Conservation (phyloP, 352 stramenopile genomes). For the Phytophthora brassicae region DNA sequence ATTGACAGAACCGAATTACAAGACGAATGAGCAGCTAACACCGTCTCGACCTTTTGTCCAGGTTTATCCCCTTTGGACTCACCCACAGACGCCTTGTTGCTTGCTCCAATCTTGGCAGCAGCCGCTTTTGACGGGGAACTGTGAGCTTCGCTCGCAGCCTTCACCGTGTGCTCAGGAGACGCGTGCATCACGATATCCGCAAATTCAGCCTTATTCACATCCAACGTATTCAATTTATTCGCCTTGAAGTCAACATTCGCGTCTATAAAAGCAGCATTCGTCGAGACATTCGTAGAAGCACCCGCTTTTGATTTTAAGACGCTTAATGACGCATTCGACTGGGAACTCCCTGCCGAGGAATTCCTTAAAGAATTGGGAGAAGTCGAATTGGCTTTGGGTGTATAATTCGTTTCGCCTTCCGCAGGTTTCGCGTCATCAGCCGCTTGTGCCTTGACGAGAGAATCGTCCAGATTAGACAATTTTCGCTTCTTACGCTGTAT, state of each 20-base stretch:
- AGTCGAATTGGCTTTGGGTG: not conserved
- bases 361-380: not conserved
- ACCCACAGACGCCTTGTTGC: conserved; percentile 6
- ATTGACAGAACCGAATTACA: conserved; percentile 72
- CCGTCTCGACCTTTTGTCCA: conserved; percentile 10
- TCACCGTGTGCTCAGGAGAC: conserved; percentile 35
- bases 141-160: conserved; percentile 30
- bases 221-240: conserved; percentile 5
- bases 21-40: conserved; percentile 29
- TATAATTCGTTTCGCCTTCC: not conserved
- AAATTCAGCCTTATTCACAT: conserved; percentile 12
- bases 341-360: not conserved
- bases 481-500: conserved; percentile 43
- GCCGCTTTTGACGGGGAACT: conserved; percentile 38
- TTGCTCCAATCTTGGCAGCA: conserved; percentile 30
- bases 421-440: conserved; percentile 6
- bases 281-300: not conserved
- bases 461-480: conserved; percentile 30
- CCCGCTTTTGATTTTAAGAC: conserved; percentile 1
- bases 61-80: conserved; percentile 12
- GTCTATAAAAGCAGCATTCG: not conserved
- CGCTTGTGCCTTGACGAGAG: conserved; percentile 15
- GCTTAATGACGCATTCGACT: not conserved
- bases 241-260: conserved; percentile 4
- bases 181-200: conserved; percentile 23